phyloP scores from a whole-genome alignment of 2,329 filamentous ascomycete species.

The Claviceps sp. region DNA sequence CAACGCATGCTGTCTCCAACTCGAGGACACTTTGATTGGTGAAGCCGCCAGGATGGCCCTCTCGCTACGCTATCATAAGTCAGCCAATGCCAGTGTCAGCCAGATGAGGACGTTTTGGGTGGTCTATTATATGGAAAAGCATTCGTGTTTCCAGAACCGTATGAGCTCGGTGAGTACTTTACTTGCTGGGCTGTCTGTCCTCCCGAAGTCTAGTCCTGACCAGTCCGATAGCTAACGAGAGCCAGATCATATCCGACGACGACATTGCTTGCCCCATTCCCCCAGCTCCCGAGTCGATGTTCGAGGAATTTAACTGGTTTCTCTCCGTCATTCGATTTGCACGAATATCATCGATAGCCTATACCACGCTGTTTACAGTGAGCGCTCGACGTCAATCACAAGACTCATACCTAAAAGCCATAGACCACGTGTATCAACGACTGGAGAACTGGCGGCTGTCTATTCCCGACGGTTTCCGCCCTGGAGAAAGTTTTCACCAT shows the following conservation, averaged over 20 bases:
- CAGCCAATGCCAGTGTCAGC: constrained; percentile 6
- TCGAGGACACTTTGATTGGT: constrained; percentile 18
- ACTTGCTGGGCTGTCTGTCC: neutral
- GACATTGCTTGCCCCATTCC: constrained; percentile 25
- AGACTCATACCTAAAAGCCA: constrained; percentile 7
- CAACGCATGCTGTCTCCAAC: constrained; percentile 19
- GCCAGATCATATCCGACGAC: constrained; percentile 21
- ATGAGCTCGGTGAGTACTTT: constrained; percentile 17
- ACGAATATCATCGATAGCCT: constrained; percentile 20
- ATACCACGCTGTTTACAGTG: constrained; percentile 21
- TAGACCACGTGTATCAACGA: constrained; percentile 13
- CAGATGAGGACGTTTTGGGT: constrained; percentile 23
- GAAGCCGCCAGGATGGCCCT: constrained; percentile 23
- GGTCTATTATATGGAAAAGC: constrained; percentile 25
- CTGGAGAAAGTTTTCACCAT: constrained; percentile 12
- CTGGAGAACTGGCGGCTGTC: constrained; percentile 19
- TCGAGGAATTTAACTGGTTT: constrained; percentile 23
- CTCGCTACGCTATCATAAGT: constrained; percentile 17
- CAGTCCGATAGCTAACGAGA: neutral
- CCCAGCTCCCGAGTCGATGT: constrained; percentile 16
- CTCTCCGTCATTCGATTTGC: constrained; percentile 16
- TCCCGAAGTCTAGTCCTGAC: neutral
- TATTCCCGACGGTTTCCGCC: constrained; percentile 18
- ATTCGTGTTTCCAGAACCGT: constrained; percentile 16
- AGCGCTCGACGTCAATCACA: constrained; percentile 15